These are phyloP conservation scores for Talaromyces borbonicus DNA, from an alignment of 495 filamentous ascomycete species.

Conservation along the genomic window DNA sequence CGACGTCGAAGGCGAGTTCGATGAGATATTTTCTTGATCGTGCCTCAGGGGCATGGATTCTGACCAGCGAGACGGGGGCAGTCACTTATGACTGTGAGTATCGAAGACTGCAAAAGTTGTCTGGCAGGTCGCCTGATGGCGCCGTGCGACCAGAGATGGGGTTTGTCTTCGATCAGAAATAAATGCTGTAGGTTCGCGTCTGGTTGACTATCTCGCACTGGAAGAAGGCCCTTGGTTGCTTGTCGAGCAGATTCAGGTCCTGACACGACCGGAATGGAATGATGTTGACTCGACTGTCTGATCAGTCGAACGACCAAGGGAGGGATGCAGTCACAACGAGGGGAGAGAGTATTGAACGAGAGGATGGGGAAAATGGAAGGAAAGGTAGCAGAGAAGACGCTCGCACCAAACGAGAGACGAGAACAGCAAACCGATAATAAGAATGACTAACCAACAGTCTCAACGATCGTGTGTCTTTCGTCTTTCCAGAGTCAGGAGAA, in stretches of 20 bases:
- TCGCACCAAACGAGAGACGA: neutral
- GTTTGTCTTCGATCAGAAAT: neutral
- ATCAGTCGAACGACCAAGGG: conserved; percentile 6
- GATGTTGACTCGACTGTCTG: conserved; percentile 5
- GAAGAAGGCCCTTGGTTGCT: neutral
- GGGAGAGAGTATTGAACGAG: conserved; percentile 4
- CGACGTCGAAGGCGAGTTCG: too few species aligned
- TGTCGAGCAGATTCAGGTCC: neutral
- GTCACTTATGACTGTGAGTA: neutral
- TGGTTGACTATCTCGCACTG: neutral
- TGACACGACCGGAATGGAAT: neutral
- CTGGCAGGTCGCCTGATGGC: conserved; percentile 4
- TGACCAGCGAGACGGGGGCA: too few species aligned
- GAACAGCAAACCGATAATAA: neutral
- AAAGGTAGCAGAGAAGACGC: conserved; percentile 1
- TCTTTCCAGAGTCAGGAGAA: neutral
- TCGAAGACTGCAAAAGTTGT: neutral
- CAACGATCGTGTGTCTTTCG: conserved; percentile 3
- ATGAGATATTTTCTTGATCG: too few species aligned
- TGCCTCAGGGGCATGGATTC: too few species aligned
- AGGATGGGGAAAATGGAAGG: conserved; percentile 7
- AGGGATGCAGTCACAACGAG: conserved; percentile 5
- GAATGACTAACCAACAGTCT: too few species aligned
- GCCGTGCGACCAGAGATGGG: neutral
- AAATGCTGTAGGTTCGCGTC: neutral